Percentiles rank a stretch among this genome's conserved stretches.
phyloP scores from a whole-genome alignment of 1,139 yeast species.

The Kurtzmaniella quercitrusa region DNA sequence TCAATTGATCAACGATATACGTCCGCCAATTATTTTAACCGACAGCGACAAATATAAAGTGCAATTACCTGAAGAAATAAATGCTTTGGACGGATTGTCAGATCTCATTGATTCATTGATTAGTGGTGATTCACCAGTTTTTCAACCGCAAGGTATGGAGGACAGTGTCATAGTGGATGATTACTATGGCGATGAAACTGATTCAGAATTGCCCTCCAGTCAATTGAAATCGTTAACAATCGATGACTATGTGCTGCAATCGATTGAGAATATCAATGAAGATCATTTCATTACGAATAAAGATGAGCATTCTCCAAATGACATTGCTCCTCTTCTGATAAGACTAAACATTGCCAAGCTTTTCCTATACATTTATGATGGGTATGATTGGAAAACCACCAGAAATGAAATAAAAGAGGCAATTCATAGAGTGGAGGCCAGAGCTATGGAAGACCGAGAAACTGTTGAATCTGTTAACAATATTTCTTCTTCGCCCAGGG shows the following conservation, averaged over 20 bases:
- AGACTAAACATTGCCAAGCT: conserved; percentile 35
- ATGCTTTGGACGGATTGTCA: conserved; percentile 49
- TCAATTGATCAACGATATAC: conserved; percentile 68
- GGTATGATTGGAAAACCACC: conserved; percentile 89
- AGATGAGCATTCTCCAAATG: conserved; percentile 2
- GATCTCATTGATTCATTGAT: conserved; percentile 8
- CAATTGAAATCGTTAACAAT: conserved; percentile 10
- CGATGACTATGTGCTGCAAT: neutral
- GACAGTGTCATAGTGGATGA: conserved; percentile 20
- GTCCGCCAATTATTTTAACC: conserved; percentile 56
- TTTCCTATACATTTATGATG: conserved; percentile 68
- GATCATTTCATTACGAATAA: conserved; percentile 36
- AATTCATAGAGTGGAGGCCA: conserved; percentile 55
- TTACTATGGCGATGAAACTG: conserved; percentile 13
- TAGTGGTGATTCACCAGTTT: neutral
- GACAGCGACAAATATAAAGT: conserved; percentile 55
- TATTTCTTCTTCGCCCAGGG: neutral
- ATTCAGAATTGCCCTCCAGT: conserved; percentile 10
- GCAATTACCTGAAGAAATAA: conserved; percentile 28
- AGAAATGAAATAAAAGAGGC: conserved; percentile 61
- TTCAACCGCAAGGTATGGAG: neutral
- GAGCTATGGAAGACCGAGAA: conserved; percentile 22
- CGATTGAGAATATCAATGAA: conserved; percentile 27
- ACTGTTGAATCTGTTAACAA: conserved; percentile 2
- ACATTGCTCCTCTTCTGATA: conserved; percentile 25